Evolutionary conservation across 495 filamentous ascomycete genomes (phyloP).

Genomic region (Neurospora terricola): DNA sequence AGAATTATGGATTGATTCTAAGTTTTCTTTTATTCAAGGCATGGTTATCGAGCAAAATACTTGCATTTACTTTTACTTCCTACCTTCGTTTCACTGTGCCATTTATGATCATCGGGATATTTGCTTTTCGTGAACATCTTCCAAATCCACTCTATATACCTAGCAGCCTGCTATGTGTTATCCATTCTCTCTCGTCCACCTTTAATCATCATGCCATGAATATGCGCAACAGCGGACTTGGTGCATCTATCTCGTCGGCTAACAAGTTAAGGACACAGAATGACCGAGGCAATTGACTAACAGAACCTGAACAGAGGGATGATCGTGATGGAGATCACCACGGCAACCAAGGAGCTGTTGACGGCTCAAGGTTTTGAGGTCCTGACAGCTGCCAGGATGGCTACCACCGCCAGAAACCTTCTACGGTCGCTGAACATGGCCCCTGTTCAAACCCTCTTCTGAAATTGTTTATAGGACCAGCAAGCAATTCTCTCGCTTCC

Average conservation of each 20-base stretch:
- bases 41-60: neutral
- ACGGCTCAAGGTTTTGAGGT: neutral
- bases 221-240: neutral
- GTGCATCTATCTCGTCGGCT: neutral
- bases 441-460: neutral
- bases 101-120: fast-evolving
- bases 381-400: neutral
- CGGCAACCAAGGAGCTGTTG: neutral
- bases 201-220: neutral
- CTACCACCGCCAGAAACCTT: neutral
- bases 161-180: neutral
- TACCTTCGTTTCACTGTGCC: fast-evolving
- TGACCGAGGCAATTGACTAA: neutral
- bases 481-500: neutral
- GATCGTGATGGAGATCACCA: neutral
- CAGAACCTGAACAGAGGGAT: neutral
- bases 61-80: neutral
- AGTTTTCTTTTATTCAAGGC: neutral
- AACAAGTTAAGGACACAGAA: neutral
- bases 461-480: neutral
- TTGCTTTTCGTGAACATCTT: neutral
- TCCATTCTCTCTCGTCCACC: neutral
- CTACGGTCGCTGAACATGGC: neutral
- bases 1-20: neutral
- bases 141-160: neutral